Evolutionary conservation across 768 basidiomycete genomes (phyloP), one percentile per base, ranked within the genome.

Genomic region (Amanita pseudoporphyria): DNA sequence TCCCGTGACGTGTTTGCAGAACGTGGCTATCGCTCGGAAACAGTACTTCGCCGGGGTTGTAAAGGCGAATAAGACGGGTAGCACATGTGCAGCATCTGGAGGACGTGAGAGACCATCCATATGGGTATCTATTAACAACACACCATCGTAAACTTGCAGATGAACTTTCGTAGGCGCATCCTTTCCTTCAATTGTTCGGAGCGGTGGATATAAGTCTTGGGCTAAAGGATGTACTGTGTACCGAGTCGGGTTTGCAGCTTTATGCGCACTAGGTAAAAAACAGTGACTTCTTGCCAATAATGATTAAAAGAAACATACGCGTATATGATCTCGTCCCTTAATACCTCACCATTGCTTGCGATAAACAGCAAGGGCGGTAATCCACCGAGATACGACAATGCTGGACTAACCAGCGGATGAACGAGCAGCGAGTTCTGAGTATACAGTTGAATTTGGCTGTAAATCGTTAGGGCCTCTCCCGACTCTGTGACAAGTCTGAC

Each of bases 321-420:
- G 60, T 90, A 97, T 26, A 97, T 79, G 30, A 90, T 81, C 64
- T 97, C 95, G 60, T 98, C 95, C 47, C 93, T 72, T 37, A 97
- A 65, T 0, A 95, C 90, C 67, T 98, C 95, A 57, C 84, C 87
- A 49, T 96, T 87, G 35, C 95, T 82, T 1, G 82, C 86, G 54
- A 93, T 81, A 55, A 99, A 67, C 21, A 91, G 66, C 40, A 98
- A 60, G 10, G 96, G 96, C 1, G 90, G 90, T 0, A 99, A 65
- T 2, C 94, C 94, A 5, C 95, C 96, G 9, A 99, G 74, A 64
- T 91, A 93, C 0, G 79, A 78, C 54, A 87, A 62, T 6, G 76
- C 80, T 0, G 92, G 84, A 55, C 88, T 93, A 35, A 98, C 78
- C 42, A 92, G 73, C 1, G 93, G 93, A 60, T 94, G 89, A 2